Evolutionary conservation across 2,329 filamentous ascomycete genomes (phyloP), one percentile per base, ranked within the genome.

Genomic region (Sclerotiophoma versabilis): DNA sequence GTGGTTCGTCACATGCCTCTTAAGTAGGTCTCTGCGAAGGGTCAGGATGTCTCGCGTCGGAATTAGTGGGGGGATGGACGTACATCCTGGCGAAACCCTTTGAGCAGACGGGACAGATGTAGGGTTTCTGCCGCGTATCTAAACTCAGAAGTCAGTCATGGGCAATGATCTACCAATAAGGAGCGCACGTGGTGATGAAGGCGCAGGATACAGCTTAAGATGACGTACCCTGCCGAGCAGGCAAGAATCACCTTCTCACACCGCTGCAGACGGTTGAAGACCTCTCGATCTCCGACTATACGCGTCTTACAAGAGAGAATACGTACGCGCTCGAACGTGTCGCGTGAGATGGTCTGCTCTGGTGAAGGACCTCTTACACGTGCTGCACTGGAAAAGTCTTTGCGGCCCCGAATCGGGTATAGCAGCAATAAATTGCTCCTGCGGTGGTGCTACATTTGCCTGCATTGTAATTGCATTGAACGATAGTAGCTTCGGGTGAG

Each of bases 311-410:
- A n/a, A n/a, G n/a, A 23, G 14, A 19, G 5, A 33, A 39, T 65
- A 66, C 69, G 51, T 62, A 77, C 76, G 81, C 57, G 81, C 80
- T 58, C 81, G 78, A 34, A 83, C 80, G 71, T 84, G 81, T 39
- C 81, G 78, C 46, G 77, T 79, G 20, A 84, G 72, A 67, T 84
- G 81, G 64, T 84, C 81, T 4, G 80, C 76, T 23, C 82, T 75
- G 10, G 78, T 79, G 66, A 83, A 84, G 47, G 75, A 79, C 43
- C 79, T 81, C 54, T 77, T 76, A 66, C 82, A 84, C 46, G 79
- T 79, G 55, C 79, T 79, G 61, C 81, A 84, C 62, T 80, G 79
- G 62, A 81, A 83, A 22, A 68, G 62, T 20, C 69, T 63, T 29
- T 61, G 57, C 2, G 59, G 49, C 42, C 65, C 63, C 39, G 54